Percentiles rank a stretch among this genome's conserved stretches.
These are phyloP conservation scores for Gossypium gossypioides DNA, from an alignment of 441 rosid genomes.

Conservation along the genomic window DNA sequence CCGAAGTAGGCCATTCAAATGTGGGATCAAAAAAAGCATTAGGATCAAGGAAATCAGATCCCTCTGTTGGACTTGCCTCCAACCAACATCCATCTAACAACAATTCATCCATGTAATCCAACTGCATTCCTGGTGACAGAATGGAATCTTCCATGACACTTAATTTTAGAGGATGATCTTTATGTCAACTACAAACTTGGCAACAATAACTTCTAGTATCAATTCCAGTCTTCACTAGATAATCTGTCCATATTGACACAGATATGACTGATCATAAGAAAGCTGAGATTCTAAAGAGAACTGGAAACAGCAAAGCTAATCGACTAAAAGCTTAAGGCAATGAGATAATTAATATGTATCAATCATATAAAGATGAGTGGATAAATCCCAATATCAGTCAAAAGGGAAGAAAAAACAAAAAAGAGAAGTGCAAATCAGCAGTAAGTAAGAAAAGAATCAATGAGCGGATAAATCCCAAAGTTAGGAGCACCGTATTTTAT, in stretches of 20 bases:
- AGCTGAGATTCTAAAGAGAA: not conserved
- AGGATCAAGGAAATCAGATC: constrained; percentile 55
- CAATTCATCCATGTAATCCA: constrained; percentile 59
- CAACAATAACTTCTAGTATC: constrained; percentile 1
- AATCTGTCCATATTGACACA: constrained; percentile 9
- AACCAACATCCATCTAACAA: constrained; percentile 81
- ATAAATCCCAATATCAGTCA: constrained; percentile 6
- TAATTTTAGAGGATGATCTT: not conserved
- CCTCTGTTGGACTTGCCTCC: constrained; percentile 45
- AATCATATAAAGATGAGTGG: constrained; percentile 10
- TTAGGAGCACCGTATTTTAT: constrained; percentile 17
- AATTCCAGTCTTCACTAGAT: constrained; percentile 17
- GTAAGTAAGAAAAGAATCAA: constrained; percentile 12
- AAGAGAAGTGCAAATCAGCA: constrained; percentile 8
- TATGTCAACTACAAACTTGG: not conserved
- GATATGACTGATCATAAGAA: constrained; percentile 1
- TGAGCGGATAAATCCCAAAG: constrained; percentile 22
- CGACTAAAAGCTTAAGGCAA: not conserved
- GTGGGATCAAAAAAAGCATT: constrained; percentile 34
- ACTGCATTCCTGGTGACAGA: constrained; percentile 50
- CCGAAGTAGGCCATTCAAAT: constrained; percentile 32
- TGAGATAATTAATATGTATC: not conserved
- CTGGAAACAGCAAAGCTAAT: not conserved
- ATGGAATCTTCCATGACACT: constrained; percentile 46
- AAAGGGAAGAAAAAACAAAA: constrained; percentile 8